Evolutionary conservation across 2,329 filamentous ascomycete genomes (phyloP).

Genomic region (Sordariomycetes sp.): DNA sequence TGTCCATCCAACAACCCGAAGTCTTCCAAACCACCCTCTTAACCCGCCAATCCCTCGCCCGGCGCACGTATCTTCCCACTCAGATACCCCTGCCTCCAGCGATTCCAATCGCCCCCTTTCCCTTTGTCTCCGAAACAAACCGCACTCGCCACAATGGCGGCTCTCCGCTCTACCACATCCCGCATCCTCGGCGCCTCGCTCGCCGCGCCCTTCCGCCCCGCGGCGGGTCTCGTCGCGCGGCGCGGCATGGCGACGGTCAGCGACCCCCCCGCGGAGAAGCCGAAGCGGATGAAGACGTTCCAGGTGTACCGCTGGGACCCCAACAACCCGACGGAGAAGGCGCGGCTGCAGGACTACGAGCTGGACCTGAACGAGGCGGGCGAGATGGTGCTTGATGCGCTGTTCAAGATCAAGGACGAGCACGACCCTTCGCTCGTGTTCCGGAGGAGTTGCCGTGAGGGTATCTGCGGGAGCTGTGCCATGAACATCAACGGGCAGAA

Average conservation of each 20-base stretch:
- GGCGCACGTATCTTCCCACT: neutral
- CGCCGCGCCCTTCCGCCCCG: conserved; percentile 20
- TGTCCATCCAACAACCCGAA: neutral
- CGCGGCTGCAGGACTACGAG: conserved; percentile 87
- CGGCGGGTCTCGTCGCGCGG: conserved; percentile 22
- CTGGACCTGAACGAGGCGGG: conserved; percentile 98
- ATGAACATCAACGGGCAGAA: conserved; percentile 99
- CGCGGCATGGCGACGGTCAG: conserved; percentile 41
- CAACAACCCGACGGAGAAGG: conserved; percentile 83
- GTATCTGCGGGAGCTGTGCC: conserved; percentile 95
- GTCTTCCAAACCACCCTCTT: neutral
- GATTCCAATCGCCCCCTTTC: neutral
- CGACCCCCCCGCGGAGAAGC: conserved; percentile 38
- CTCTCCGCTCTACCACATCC: conserved; percentile 44
- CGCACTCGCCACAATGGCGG: conserved; percentile 32
- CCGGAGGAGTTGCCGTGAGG: conserved; percentile 89
- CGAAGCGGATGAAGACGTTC: conserved; percentile 71
- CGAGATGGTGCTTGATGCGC: conserved; percentile 92
- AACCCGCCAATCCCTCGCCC: neutral
- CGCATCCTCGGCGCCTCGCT: conserved; percentile 35
- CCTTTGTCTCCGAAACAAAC: neutral
- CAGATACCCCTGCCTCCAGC: neutral
- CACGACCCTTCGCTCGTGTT: conserved; percentile 93
- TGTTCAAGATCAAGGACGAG: conserved; percentile 99
- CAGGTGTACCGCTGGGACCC: conserved; percentile 99